phyloP scores from a whole-genome alignment of 164 flowering plant species.

The Magnolia sinica region DNA sequence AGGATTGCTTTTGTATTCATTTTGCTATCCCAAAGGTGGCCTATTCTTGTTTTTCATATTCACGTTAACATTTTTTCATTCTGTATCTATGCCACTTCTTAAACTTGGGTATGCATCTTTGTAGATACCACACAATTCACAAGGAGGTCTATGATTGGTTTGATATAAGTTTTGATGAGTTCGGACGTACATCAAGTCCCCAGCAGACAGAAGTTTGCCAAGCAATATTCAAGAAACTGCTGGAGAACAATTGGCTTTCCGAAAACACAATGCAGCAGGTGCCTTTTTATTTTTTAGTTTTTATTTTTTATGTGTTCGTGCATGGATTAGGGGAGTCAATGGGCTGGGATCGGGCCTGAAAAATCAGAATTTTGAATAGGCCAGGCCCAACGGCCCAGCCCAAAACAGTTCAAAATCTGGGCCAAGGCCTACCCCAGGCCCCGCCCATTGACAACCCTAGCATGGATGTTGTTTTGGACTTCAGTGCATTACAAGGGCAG shows the following conservation, averaged over 20 bases:
- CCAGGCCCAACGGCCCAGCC: no score
- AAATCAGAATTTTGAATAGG: no score
- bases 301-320: background rate
- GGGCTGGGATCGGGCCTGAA: no score
- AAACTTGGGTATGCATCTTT: conserved; percentile 2
- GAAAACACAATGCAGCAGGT: conserved; percentile 94
- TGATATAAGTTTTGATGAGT: conserved; percentile 77
- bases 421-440: no score
- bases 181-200: conserved; percentile 90
- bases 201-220: conserved; percentile 91
- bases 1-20: no score
- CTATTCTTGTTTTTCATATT: background rate
- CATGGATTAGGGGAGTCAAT: background rate
- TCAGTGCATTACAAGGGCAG: background rate
- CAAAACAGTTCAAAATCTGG: no score
- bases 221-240: conserved; percentile 66
- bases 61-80: background rate
- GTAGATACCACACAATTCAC: conserved; percentile 80
- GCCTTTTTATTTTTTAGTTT: background rate
- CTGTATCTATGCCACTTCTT: background rate
- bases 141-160: conserved; percentile 86
- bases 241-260: conserved; percentile 79
- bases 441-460: no score
- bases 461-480: background rate
- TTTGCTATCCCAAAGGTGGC: background rate